Conservation (phyloP, 345 rosid genomes). For the Gossypium rotundifolium region DNA sequence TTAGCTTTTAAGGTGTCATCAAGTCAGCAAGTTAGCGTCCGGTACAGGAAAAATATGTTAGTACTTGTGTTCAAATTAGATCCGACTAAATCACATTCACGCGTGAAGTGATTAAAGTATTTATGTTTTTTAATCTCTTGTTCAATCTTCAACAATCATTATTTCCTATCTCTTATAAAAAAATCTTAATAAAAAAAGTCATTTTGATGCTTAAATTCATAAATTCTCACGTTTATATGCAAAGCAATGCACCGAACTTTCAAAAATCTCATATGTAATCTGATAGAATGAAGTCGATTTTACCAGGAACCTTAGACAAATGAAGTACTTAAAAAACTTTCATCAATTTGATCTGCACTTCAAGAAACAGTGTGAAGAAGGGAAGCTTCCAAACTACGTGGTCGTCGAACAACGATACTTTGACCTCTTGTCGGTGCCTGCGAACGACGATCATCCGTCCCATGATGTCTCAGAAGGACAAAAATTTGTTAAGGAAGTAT, state of each 20-base stretch:
- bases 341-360: slow-evolving; percentile 37
- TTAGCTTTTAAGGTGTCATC: not conserved
- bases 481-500: slow-evolving; percentile 45
- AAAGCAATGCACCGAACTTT: too few relatives aligned
- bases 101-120: too few relatives aligned
- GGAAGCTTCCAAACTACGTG: slow-evolving; percentile 46
- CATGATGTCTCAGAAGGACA: slow-evolving; percentile 55
- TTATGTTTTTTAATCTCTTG: too few relatives aligned
- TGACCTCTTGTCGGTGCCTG: slow-evolving; percentile 31
- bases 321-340: slow-evolving; percentile 35
- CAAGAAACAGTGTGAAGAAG: slow-evolving; percentile 40
- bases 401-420: slow-evolving; percentile 44
- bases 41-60: not conserved
- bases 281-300: not conserved
- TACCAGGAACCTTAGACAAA: slow-evolving; percentile 37
- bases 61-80: not conserved
- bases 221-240: too few relatives aligned
- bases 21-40: not conserved
- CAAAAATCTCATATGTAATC: not conserved
- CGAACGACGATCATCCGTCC: slow-evolving; percentile 50
- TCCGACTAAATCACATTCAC: too few relatives aligned
- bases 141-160: too few relatives aligned
- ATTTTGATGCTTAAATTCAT: too few relatives aligned
- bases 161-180: too few relatives aligned
- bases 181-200: too few relatives aligned